These are phyloP conservation scores for Tuber indicum DNA, from an alignment of 495 filamentous ascomycete genomes.

Conservation along the genomic window DNA sequence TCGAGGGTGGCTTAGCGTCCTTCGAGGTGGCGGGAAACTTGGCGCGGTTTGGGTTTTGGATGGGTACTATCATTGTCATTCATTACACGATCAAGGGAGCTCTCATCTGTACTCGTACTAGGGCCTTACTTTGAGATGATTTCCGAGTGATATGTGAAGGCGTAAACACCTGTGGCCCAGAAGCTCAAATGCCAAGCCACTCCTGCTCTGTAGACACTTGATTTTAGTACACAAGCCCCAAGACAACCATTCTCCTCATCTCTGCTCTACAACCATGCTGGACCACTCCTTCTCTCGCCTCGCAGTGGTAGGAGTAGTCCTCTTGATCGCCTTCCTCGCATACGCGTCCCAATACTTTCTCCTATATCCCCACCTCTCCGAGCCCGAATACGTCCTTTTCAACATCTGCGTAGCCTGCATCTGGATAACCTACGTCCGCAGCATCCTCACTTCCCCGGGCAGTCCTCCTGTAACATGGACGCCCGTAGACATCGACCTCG, in stretches of 20 bases:
- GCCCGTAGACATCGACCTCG: slow-evolving; percentile 12
- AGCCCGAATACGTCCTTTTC: slow-evolving; percentile 58
- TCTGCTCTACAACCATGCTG: slow-evolving; percentile 29
- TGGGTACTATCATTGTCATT: too few relatives aligned
- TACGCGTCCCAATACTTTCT: slow-evolving; percentile 84
- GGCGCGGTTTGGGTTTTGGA: too few relatives aligned
- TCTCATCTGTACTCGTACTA: not conserved
- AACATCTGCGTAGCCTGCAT: slow-evolving; percentile 66
- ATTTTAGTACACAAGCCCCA: not conserved
- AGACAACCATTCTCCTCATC: not conserved
- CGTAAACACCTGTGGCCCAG: not conserved
- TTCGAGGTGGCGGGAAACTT: too few relatives aligned
- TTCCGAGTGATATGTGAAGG: not conserved
- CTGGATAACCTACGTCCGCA: slow-evolving; percentile 70
- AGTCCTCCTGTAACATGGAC: slow-evolving; percentile 19
- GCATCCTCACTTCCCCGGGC: slow-evolving; percentile 74
- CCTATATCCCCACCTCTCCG: slow-evolving; percentile 61
- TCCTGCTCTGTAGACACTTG: slow-evolving; percentile 7
- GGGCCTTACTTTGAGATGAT: not conserved
- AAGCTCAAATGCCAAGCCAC: not conserved
- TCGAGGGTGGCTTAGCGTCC: too few relatives aligned
- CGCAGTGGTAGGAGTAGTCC: slow-evolving; percentile 31
- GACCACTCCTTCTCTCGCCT: slow-evolving; percentile 37
- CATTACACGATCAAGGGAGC: not conserved
- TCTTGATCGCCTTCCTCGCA: slow-evolving; percentile 55